Conservation (phyloP, 2,329 filamentous ascomycete species). For the Rosellinia necatrix region DNA sequence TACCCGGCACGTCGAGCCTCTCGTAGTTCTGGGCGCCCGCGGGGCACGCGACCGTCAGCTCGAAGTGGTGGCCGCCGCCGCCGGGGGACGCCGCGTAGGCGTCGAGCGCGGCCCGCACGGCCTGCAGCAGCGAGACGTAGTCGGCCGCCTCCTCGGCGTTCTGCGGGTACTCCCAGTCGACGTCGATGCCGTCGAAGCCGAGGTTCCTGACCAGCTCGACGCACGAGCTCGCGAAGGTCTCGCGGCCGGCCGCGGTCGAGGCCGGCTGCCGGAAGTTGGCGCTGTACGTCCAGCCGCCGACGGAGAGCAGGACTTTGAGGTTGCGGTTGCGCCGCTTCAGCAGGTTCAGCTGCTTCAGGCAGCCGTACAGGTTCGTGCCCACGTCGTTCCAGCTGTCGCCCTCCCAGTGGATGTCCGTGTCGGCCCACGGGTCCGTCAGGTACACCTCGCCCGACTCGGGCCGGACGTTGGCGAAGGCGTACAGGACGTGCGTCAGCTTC, state of each 20-base stretch:
- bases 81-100: conserved; percentile 48
- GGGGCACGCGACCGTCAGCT: conserved; percentile 67
- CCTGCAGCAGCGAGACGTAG: conserved; percentile 63
- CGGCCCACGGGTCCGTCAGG: conserved; percentile 66
- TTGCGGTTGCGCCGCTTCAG: conserved; percentile 81
- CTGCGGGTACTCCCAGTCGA: conserved; percentile 72
- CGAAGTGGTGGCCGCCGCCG: conserved; percentile 50
- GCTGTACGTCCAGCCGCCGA: conserved; percentile 93
- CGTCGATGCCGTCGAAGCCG: conserved; percentile 75
- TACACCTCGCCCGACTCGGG: conserved; percentile 81
- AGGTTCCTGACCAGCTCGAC: conserved; percentile 78
- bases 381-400: conserved; percentile 71
- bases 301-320: conserved; percentile 82
- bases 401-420: conserved; percentile 74
- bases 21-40: conserved; percentile 66
- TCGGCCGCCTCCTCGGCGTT: conserved; percentile 58
- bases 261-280: conserved; percentile 79
- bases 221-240: conserved; percentile 72
- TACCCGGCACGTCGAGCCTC: conserved; percentile 64
- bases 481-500: conserved; percentile 86
- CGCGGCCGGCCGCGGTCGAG: conserved; percentile 70
- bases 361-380: conserved; percentile 85
- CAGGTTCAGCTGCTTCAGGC: conserved; percentile 84
- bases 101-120: conserved; percentile 62
- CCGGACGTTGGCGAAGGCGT: conserved; percentile 86